Percentiles rank a stretch among this genome's conserved stretches.
Conservation (phyloP, 2,329 filamentous ascomycete species). For the Neonectria coccinea region DNA sequence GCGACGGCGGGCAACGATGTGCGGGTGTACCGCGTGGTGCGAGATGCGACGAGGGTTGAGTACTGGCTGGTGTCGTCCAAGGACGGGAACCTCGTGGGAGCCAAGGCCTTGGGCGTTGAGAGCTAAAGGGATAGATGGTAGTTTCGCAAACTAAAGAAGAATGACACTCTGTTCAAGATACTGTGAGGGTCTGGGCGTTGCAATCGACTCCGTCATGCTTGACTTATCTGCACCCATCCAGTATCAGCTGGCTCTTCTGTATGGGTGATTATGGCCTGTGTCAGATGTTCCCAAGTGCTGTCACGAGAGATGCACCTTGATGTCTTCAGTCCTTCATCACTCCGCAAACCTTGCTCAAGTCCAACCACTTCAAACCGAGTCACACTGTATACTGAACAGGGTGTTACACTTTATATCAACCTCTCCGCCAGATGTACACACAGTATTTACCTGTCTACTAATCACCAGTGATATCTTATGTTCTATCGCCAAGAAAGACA, state of each 20-base stretch:
- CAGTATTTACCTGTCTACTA: too few relatives aligned
- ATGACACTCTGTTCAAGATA: neutral
- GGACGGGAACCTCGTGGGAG: conserved; percentile 75
- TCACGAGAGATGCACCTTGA: neutral
- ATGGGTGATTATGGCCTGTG: neutral
- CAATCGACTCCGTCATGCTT: neutral
- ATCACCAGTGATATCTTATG: neutral
- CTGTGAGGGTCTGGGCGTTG: neutral
- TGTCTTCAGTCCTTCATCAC: neutral
- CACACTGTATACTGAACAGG: neutral
- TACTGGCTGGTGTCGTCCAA: conserved; percentile 82
- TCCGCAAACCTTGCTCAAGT: neutral
- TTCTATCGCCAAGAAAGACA: too few relatives aligned
- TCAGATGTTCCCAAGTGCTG: neutral
- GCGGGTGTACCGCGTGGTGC: conserved; percentile 78
- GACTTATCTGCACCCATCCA: neutral
- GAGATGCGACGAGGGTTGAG: conserved; percentile 73
- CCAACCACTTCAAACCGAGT: neutral
- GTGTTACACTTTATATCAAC: neutral
- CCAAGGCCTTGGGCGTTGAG: conserved; percentile 84
- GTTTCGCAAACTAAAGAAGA: neutral
- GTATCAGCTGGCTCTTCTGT: neutral
- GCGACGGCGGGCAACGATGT: conserved; percentile 74
- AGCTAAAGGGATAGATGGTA: conserved; percentile 37
- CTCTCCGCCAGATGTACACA: too few relatives aligned